A percentile compares a stretch with the other conserved stretches of the same genome.
Evolutionary conservation across 2,329 filamentous ascomycete genomes (phyloP).

Genomic region (Cercospora brassicicola): DNA sequence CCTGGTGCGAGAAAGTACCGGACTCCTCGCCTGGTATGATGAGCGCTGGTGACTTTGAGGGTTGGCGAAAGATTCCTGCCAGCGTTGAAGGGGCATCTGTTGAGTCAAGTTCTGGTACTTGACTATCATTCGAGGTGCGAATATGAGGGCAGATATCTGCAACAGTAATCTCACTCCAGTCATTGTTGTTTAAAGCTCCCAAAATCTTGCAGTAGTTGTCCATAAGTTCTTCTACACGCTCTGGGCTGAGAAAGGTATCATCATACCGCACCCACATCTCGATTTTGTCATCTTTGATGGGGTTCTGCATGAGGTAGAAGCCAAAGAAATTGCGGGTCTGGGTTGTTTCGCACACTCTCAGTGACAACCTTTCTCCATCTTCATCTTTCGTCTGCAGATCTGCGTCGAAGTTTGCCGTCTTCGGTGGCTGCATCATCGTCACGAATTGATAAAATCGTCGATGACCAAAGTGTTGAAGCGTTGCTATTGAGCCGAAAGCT

Average conservation of each 20-base stretch:
- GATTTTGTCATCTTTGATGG: too few relatives aligned
- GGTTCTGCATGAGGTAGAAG: too few relatives aligned
- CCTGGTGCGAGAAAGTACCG: background rate
- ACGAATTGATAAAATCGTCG: background rate
- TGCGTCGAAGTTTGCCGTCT: background rate
- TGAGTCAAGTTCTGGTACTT: background rate
- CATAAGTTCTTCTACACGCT: background rate
- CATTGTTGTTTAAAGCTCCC: background rate
- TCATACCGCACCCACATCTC: too few relatives aligned
- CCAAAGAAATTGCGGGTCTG: background rate
- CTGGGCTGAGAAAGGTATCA: too few relatives aligned
- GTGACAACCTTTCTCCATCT: background rate
- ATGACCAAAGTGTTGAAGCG: background rate
- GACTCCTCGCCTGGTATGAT: background rate
- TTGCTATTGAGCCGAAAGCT: background rate
- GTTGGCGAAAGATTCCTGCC: background rate
- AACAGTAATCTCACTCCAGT: background rate
- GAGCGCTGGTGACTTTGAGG: background rate
- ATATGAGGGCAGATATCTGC: background rate
- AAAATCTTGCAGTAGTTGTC: background rate
- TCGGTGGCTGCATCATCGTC: background rate
- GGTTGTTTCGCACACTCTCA: background rate
- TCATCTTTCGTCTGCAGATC: background rate
- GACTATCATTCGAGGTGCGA: background rate
- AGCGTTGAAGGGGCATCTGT: background rate